phyloP scores from a whole-genome alignment of 2,329 filamentous ascomycete species.

The Seiridium unicorne region DNA sequence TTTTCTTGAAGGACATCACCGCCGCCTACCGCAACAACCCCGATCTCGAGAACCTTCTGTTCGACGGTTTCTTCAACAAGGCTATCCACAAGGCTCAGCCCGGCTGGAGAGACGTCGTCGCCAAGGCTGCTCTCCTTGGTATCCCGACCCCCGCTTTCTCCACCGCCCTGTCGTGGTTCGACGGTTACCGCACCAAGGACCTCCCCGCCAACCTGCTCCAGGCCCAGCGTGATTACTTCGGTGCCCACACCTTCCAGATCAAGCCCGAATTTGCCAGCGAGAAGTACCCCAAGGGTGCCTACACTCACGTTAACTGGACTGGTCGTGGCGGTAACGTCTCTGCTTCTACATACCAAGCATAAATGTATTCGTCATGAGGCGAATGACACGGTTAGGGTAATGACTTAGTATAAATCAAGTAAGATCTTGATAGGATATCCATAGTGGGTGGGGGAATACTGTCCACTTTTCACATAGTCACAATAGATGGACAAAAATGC shows the following conservation, averaged over 20 bases:
- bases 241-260: slow-evolving; percentile 85
- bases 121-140: slow-evolving; percentile 89
- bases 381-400: slow-evolving; percentile 3
- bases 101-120: slow-evolving; percentile 87
- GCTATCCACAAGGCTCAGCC: slow-evolving; percentile 95
- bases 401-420: slow-evolving; percentile 1
- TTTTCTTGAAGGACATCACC: slow-evolving; percentile 99
- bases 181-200: slow-evolving; percentile 96
- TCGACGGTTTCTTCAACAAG: slow-evolving; percentile 99
- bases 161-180: slow-evolving; percentile 97
- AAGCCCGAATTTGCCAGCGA: slow-evolving; percentile 76
- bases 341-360: slow-evolving; percentile 96
- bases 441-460: neutral
- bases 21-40: slow-evolving; percentile 92
- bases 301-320: slow-evolving; percentile 99
- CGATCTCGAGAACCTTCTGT: slow-evolving; percentile 95
- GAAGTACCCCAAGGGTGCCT: slow-evolving; percentile 80
- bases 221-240: slow-evolving; percentile 99
- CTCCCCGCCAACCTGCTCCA: slow-evolving; percentile 97
- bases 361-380: slow-evolving; percentile 31
- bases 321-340: slow-evolving; percentile 96
- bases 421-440: neutral
- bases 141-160: slow-evolving; percentile 96
- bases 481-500: slow-evolving; percentile 5
- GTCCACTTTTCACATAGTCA: slow-evolving; percentile 1